phyloP scores from a whole-genome alignment of 1,284 basidiomycete genomes.

The Ustilago hordei region DNA sequence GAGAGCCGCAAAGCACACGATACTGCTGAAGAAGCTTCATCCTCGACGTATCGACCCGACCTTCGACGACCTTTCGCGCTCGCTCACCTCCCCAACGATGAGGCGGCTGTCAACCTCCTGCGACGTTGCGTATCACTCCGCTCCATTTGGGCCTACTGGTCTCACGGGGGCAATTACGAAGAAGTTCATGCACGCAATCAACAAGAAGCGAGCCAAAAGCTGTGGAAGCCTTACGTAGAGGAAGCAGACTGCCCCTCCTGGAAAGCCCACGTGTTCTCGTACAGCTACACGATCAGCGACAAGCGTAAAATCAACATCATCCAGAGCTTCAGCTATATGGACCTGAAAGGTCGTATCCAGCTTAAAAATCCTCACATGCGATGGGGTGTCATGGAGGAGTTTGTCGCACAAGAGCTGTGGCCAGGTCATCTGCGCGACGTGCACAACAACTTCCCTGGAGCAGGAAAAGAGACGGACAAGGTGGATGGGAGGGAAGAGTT shows the following conservation, averaged over 20 bases:
- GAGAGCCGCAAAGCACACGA: conserved; percentile 31
- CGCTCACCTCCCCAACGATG: conserved; percentile 66
- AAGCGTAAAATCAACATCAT: conserved; percentile 73
- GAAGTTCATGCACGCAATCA: conserved; percentile 60
- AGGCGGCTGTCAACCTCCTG: conserved; percentile 80
- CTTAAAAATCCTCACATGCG: conserved; percentile 84
- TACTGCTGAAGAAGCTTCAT: conserved; percentile 23
- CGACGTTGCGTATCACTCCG: conserved; percentile 85
- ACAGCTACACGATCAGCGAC: conserved; percentile 57
- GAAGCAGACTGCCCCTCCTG: conserved; percentile 47
- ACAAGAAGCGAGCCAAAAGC: conserved; percentile 13
- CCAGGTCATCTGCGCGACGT: conserved; percentile 38
- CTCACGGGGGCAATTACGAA: conserved; percentile 55
- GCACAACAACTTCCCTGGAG: conserved; percentile 41
- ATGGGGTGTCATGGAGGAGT: conserved; percentile 89
- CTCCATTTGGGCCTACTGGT: conserved; percentile 73
- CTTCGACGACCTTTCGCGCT: conserved; percentile 55
- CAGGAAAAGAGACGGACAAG: conserved; percentile 29
- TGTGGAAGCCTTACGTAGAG: conserved; percentile 36
- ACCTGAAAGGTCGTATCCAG: conserved; percentile 82
- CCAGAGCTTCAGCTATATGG: conserved; percentile 87
- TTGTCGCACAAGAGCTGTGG: conserved; percentile 71
- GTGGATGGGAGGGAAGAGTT: conserved; percentile 44
- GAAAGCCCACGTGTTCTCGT: conserved; percentile 62
- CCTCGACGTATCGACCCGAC: conserved; percentile 43